These are phyloP conservation scores for Colletotrichum euphorbiae DNA, from an alignment of 2,329 filamentous ascomycete genomes.

Conservation along the genomic window DNA sequence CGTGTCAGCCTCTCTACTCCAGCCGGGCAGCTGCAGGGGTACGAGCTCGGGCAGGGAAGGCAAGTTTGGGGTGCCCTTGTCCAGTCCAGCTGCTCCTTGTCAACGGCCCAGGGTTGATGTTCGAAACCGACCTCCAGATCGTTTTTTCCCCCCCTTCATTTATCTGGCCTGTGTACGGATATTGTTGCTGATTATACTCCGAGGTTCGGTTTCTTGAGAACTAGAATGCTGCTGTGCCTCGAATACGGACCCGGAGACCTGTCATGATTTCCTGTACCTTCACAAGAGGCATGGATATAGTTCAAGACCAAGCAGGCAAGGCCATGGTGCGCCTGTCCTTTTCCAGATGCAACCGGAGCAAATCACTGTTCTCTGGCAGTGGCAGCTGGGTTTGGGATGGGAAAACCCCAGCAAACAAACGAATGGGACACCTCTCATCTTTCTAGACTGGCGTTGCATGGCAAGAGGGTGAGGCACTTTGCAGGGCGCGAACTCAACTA, in stretches of 20 bases:
- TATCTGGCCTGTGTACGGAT: too few species aligned
- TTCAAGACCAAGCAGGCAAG: too few species aligned
- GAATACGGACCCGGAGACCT: too few species aligned
- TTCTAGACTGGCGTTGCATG: conserved; percentile 7
- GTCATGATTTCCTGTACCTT: too few species aligned
- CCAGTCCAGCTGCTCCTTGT: conserved; percentile 20
- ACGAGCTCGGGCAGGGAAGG: conserved; percentile 27
- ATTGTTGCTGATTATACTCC: too few species aligned
- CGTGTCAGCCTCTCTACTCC: conserved; percentile 29
- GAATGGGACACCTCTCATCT: conserved; percentile 15
- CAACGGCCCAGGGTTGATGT: conserved; percentile 15
- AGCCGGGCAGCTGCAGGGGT: conserved; percentile 34
- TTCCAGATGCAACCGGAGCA: too few species aligned
- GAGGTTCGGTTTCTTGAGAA: too few species aligned
- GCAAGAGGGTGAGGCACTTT: conserved; percentile 15
- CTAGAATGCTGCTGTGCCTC: too few species aligned
- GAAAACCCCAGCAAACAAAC: not conserved
- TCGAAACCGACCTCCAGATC: conserved; percentile 34
- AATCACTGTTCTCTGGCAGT: not conserved
- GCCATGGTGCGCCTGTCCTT: too few species aligned
- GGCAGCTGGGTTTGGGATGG: not conserved
- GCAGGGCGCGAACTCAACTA: conserved; percentile 23
- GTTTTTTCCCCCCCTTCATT: not conserved
- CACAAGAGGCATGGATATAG: too few species aligned
- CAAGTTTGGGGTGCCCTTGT: conserved; percentile 31